Evolutionary conservation across 495 filamentous ascomycete species (phyloP), one percentile per base, ranked within the genome.

Genomic region (Xylaria palmicola): DNA sequence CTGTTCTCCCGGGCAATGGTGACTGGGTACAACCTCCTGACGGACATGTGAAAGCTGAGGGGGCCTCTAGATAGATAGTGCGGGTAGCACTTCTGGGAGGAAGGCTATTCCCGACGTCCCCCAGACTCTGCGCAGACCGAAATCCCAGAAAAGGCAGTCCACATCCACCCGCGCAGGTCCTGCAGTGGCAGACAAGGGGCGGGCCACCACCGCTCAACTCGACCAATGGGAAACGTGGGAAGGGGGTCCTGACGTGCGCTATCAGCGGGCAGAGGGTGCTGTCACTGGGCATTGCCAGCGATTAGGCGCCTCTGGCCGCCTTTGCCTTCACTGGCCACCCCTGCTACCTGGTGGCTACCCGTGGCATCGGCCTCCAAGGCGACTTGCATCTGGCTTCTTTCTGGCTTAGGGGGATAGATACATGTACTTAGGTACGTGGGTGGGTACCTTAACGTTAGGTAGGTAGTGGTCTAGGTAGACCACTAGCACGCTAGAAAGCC

Each of bases 81-180:
- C 19, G 24, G 36, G 51, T 17, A 29, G 12, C 17, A 22, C 37
- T 12, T 39, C 6, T 17, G 36, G n/a, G 39, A 56, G 53, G 24
- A 30, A 43, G 26, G 39, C 43, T 56, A 34, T 43, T 17, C 51
- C 22, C 40, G n/a, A 39, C 39, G 29, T 29, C 51, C 51, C 34
- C 51, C 27, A 43, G n/a, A n/a, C n/a, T n/a, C n/a, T 44, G 37
- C 53, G 37, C 39, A 56, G 53, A 56, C 37, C 52, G 26, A 43
- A n/a, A 43, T 43, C 37, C 37, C 19, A 56, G 22, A 56, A 56
- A 40, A 22, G 50, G 26, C 53, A 40, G 37, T 8, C 53, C 36
- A 43, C 36, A 30, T 29, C 24, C 24, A 29, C 32, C 32, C 36
- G 10, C 13, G 32, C 36, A 29, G 24, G 12, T 29, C n/a, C 34